Conservation (phyloP, 345 rosid species). For the Salix suchowensis region DNA sequence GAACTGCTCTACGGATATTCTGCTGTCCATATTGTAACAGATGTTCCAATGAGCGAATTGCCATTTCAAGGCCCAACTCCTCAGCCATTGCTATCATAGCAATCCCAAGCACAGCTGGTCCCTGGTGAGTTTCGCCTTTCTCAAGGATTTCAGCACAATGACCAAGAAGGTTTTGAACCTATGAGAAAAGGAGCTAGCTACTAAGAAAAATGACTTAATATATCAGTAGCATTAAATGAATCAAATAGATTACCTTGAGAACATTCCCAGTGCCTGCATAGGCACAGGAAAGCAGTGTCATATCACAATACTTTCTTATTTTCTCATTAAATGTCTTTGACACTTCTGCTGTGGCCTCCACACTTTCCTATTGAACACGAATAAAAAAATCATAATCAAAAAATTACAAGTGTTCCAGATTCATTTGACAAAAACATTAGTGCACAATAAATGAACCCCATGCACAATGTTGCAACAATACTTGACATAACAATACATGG, state of each 20-base stretch:
- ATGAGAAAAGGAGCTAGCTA: not conserved
- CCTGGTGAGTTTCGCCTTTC: conserved; percentile 84
- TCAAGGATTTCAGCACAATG: conserved; percentile 88
- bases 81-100: conserved; percentile 99
- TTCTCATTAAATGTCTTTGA: conserved; percentile 90
- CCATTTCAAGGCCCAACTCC: conserved; percentile 97
- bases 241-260: conserved; percentile 61
- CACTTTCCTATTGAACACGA: conserved; percentile 56
- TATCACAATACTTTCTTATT: conserved; percentile 83
- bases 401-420: not conserved
- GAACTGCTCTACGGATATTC: conserved; percentile 82
- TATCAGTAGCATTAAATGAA: not conserved
- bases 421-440: not conserved
- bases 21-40: conserved; percentile 93
- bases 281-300: conserved; percentile 94
- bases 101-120: conserved; percentile 93
- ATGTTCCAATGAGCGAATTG: conserved; percentile 86
- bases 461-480: not conserved
- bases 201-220: not conserved
- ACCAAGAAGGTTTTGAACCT: conserved; percentile 90
- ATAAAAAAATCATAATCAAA: conserved; percentile 9
- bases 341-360: conserved; percentile 94
- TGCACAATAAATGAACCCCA: not conserved
- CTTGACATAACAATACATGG: not conserved
- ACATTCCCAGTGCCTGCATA: conserved; percentile 97